Base-by-base conservation (phyloP, 306 rosid species). In the Vigna reflexopilosa region DNA sequence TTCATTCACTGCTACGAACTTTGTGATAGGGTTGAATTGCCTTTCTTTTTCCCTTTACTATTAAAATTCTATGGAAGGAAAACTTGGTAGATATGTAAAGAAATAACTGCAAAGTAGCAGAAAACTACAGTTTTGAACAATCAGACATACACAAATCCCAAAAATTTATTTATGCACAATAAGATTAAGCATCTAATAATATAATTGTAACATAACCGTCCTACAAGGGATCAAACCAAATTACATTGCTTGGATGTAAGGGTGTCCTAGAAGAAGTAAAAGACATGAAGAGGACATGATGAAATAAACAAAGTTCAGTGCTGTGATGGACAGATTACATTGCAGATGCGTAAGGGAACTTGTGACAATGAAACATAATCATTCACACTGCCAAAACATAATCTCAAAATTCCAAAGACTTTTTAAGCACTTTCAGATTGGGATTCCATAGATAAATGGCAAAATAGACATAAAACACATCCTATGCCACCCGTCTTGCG, bases 361-460 rank as follows among this genome's bases (percentile, higher is more conserved):
- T 22, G 50, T 6, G 49, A 48, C 83, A 71, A 34, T 32, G 3
- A 13, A 47, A 54, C 44, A 7, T 12, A 8, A 19, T 6, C 40
- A 55, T 28, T 15, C 19, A 17, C 38, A 72, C 17, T 15, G 56
- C 63, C 30, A 50, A 32, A 36, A 67, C 32, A 67, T 16, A 16
- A 22, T 40, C 15, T 24, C 19, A 16, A 42, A 61, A 4, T 57
- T 12, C 70, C 70, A 70, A 45, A 57, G 1, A 47, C 48, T 32
- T 9, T 58, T 16, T 63, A 1, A 64, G 79, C 79, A 51, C 65
- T 0, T 24, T 65, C 14, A 66, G 67, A 77, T 52, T 66, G 52
- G 56, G 73, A 40, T 24, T 38, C 73, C 73, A 52, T 3, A 65
- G 56, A 66, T 52, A 15, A 14, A 77, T 10, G 11, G 7, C 65